These are phyloP conservation scores for Davidsoniella virescens DNA, from an alignment of 2,329 filamentous ascomycete species.

Conservation along the genomic window DNA sequence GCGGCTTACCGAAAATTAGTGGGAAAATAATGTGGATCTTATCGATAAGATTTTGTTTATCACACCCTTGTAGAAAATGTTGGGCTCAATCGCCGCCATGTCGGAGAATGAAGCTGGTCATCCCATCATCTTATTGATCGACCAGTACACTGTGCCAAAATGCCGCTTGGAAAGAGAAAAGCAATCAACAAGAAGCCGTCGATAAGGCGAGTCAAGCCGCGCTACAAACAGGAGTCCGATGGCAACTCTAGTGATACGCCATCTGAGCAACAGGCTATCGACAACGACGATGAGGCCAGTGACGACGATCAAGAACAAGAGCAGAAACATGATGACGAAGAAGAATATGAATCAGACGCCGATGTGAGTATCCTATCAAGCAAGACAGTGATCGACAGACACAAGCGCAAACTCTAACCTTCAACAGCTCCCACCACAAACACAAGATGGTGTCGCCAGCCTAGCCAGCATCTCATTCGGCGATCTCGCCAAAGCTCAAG, in stretches of 20 bases:
- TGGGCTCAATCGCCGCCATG: background rate
- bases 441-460: constrained; percentile 15
- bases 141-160: constrained; percentile 12
- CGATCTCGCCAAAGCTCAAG: constrained; percentile 75
- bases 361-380: constrained; percentile 4
- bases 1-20: background rate
- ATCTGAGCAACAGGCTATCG: constrained; percentile 17
- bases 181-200: constrained; percentile 15
- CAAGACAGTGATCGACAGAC: background rate
- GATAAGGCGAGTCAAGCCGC: background rate
- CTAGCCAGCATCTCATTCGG: constrained; percentile 63
- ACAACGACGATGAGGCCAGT: constrained; percentile 18
- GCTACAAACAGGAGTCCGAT: constrained; percentile 26
- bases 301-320: constrained; percentile 20
- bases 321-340: constrained; percentile 17
- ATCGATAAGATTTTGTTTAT: constrained; percentile 9
- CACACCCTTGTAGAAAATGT: background rate
- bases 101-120: background rate
- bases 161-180: constrained; percentile 28
- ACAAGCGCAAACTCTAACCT: background rate
- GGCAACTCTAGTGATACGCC: constrained; percentile 20
- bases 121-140: no score
- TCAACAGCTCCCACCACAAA: background rate
- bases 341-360: constrained; percentile 11
- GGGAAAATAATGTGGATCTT: background rate